A percentile compares a stretch with the other conserved stretches of the same genome.
Conservation (phyloP, 768 basidiomycete species). For the Leccinum uliginosum region DNA sequence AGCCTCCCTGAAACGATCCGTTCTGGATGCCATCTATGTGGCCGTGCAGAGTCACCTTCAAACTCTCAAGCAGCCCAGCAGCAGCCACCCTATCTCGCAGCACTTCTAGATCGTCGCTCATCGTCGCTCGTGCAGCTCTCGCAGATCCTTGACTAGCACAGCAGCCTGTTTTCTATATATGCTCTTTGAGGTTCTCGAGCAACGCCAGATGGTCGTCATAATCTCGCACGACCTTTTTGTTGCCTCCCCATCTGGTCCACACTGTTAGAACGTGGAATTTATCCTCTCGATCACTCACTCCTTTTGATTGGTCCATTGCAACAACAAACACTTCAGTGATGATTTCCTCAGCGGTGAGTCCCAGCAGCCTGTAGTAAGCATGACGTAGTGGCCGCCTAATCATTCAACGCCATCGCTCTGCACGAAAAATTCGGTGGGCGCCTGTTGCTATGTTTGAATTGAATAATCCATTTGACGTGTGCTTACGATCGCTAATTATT, state of each 20-base stretch:
- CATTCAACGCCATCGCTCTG: too few relatives aligned
- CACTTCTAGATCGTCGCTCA: constrained; percentile 76
- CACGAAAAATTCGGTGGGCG: too few relatives aligned
- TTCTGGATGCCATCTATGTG: constrained; percentile 77
- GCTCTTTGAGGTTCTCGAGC: constrained; percentile 47
- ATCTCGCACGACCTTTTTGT: constrained; percentile 41
- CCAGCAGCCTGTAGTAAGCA: too few relatives aligned
- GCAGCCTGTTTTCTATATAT: constrained; percentile 63
- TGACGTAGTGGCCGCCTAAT: too few relatives aligned
- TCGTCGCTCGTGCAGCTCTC: constrained; percentile 52
- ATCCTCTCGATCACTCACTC: constrained; percentile 42
- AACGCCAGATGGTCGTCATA: constrained; percentile 50
- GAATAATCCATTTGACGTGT: too few relatives aligned
- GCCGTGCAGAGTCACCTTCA: constrained; percentile 63
- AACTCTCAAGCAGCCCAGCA: constrained; percentile 55
- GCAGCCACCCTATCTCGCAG: constrained; percentile 67
- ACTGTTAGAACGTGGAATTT: too few relatives aligned
- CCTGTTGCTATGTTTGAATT: too few relatives aligned
- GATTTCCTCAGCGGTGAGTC: constrained; percentile 38
- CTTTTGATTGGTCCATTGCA: constrained; percentile 59
- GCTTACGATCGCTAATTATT: too few relatives aligned
- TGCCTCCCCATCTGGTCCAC: constrained; percentile 69
- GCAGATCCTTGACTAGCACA: constrained; percentile 62
- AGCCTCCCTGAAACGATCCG: too few relatives aligned
- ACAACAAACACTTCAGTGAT: constrained; percentile 53